Evolutionary conservation across 345 rosid genomes (phyloP), one percentile per base, ranked within the genome.

Genomic region (Acer campestre): DNA sequence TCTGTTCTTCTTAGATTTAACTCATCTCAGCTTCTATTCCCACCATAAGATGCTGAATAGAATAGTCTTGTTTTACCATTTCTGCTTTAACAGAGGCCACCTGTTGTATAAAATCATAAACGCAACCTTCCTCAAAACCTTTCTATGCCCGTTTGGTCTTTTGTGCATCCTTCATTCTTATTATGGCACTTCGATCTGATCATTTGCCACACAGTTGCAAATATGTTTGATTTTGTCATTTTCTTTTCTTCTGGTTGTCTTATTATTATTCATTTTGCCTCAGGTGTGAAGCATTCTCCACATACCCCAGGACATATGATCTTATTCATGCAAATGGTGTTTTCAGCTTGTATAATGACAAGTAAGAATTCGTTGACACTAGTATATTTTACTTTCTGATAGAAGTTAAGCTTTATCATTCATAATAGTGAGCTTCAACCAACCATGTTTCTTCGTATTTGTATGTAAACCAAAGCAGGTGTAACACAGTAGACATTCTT

Each of bases 291-390:
- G 93, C 82, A 6, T 89, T 91, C 82, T 91, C 95, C 17, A 88
- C 95, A n/a, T 89, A 91, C 79, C 95, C 95, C 0, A 87, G 93
- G 80, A 88, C 95, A 53, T 91, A 91, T 67, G 95, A 89, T 81
- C 89, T 91, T 68, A 83, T 89, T 73, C 95, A 89, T 70, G 92
- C 93, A 2, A 82, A 82, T 83, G 86, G 84, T 12, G 80, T 91
- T 61, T 87, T 91, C 83, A 87, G 89, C 74, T 81, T 91, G 86
- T 91, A 91, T 75, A 79, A 84, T 71, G 82, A 88, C 75, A 91
- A 81, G 92, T 87, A 78, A 84, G 89, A 75, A 38, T 70, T 61
- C 35, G 62, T 64, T 31, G 7, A 51, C 70, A 10, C 12, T 11
- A 9, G 63, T 59, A 9, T 7, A 16, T 31, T 31, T 65, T 61